Evolutionary conservation across 768 basidiomycete species (phyloP), one percentile per base, ranked within the genome.

Genomic region (Leccinum sublutescens): DNA sequence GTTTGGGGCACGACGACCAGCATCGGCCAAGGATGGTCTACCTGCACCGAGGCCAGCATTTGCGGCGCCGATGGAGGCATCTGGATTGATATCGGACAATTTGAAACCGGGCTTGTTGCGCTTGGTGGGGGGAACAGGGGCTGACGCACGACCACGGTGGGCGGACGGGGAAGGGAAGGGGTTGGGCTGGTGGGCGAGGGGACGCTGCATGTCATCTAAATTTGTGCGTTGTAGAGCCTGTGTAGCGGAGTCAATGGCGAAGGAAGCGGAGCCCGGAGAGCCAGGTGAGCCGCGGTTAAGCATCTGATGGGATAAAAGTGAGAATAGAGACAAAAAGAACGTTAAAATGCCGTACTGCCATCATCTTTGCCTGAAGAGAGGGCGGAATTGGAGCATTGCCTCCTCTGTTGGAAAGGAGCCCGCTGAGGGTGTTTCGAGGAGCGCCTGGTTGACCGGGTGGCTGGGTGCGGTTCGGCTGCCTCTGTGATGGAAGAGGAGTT

Each of bases 341-440:
- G 27, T 1, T 12, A 21, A 34, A 14, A 38, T 48, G 47, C 79
- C 85, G 66, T 71, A 95, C 93, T 29, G 89, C 91, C 45, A 90
- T 91, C 89, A 98, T 91, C 79, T 94, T 97, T 62, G 91, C 93
- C 71, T 95, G 94, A 49, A 98, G 81, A 50, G 85, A 82, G 0
- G 95, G 92, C 0, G 95, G 95, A 62, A 98, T 91, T 50, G 89
- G 88, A 0, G 88, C 88, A 19, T 82, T 73, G 45, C 76, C 67
- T 59, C 72, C 60, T 57, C 69, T 72, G 75, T 74, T 78, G 47
- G 76, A 71, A 62, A 85, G 80, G 49, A 86, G 76, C 58, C 77
- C 73, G 25, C 71, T 71, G 53, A 73, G 64, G 38, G 72, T 71
- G 57, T 69, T 72, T 54, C 71, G 72, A 34, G 62, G 7, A 19